These are phyloP conservation scores for Bruguiera sexangula DNA, from an alignment of 345 rosid species.

Conservation along the genomic window DNA sequence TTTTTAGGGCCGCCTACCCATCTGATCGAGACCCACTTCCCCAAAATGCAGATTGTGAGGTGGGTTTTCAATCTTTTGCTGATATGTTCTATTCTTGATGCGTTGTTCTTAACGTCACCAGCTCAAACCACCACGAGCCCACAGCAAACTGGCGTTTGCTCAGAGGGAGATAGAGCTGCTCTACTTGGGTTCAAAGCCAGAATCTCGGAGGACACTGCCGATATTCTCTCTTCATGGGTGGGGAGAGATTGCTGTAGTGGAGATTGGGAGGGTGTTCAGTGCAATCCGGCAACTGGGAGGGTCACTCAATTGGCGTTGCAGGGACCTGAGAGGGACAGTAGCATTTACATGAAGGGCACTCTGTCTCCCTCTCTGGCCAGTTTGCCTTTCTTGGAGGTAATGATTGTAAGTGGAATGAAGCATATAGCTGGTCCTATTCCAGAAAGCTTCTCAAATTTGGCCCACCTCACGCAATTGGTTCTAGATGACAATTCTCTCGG, in stretches of 20 bases:
- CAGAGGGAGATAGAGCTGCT: slow-evolving; percentile 61
- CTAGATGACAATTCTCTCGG: slow-evolving; percentile 70
- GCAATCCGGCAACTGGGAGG: slow-evolving; percentile 66
- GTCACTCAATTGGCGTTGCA: slow-evolving; percentile 55
- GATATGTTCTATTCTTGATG: slow-evolving; percentile 26
- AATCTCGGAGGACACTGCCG: slow-evolving; percentile 67
- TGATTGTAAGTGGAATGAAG: slow-evolving; percentile 68
- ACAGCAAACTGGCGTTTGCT: slow-evolving; percentile 33
- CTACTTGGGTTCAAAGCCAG: slow-evolving; percentile 73
- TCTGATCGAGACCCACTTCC: slow-evolving; percentile 44
- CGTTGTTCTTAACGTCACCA: slow-evolving; percentile 24
- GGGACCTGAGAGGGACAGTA: slow-evolving; percentile 42
- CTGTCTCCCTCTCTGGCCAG: slow-evolving; percentile 64
- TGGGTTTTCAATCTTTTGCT: slow-evolving; percentile 56
- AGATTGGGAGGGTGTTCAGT: slow-evolving; percentile 90
- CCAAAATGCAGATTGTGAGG: slow-evolving; percentile 61
- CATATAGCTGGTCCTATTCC: slow-evolving; percentile 73
- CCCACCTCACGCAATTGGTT: slow-evolving; percentile 49
- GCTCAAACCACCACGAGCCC: slow-evolving; percentile 18
- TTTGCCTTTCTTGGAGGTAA: slow-evolving; percentile 51
- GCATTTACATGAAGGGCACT: slow-evolving; percentile 69
- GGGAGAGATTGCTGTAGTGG: slow-evolving; percentile 76
- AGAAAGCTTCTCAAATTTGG: slow-evolving; percentile 45
- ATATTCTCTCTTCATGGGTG: slow-evolving; percentile 60
- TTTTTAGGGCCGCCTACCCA: slow-evolving; percentile 9